Conservation (phyloP, 2,329 filamentous ascomycete genomes). For the Sclerotinia nivalis region DNA sequence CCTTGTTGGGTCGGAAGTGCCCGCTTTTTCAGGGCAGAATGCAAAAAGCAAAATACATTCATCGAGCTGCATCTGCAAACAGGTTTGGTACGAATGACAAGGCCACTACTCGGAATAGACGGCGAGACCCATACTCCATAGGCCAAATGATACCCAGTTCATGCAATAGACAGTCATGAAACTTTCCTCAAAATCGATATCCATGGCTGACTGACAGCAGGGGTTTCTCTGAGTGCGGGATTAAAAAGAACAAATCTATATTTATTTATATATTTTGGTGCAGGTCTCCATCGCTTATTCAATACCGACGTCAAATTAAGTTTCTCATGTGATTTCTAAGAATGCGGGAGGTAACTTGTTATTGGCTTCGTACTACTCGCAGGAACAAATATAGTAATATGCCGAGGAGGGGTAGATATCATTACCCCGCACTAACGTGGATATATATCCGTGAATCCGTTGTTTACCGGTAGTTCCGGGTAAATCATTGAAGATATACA, state of each 20-base stretch:
- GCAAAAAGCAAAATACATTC: too few species aligned
- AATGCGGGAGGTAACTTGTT: too few species aligned
- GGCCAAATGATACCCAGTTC: too few species aligned
- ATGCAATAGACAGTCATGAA: not conserved
- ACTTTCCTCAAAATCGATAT: not conserved
- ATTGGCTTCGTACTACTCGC: not conserved
- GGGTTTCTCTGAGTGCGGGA: not conserved
- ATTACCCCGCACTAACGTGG: not conserved
- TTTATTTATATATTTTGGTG: too few species aligned
- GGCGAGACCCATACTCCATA: not conserved
- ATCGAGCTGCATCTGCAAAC: not conserved
- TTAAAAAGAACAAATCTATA: not conserved
- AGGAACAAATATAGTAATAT: too few species aligned
- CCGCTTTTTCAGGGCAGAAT: too few species aligned
- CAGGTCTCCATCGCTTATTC: not conserved
- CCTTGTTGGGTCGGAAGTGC: too few species aligned
- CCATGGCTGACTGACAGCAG: not conserved
- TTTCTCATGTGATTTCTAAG: not conserved
- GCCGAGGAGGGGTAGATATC: not conserved
- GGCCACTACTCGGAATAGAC: not conserved
- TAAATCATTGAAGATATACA: not conserved
- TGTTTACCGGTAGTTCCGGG: not conserved
- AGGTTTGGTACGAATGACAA: not conserved
- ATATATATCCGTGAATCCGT: not conserved
- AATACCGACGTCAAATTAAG: not conserved